A percentile compares a stretch with the other conserved stretches of the same genome.
These are phyloP conservation scores for Chrysoporthe austroafricana DNA, from an alignment of 2,329 filamentous ascomycete genomes.

Conservation along the genomic window DNA sequence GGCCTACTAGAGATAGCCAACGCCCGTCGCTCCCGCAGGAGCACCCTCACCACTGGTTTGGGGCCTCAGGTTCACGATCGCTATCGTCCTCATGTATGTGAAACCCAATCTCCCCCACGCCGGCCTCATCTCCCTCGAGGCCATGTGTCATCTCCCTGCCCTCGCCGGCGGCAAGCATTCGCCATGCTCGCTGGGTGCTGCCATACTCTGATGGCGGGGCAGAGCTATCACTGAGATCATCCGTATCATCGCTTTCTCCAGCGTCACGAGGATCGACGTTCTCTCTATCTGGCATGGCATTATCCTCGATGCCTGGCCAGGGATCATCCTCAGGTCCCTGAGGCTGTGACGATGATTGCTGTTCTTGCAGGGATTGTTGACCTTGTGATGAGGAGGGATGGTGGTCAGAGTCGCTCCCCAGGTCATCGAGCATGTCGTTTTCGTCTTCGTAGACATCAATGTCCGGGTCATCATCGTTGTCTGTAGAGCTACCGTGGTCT, in stretches of 20 bases:
- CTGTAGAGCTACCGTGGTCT: constrained; percentile 35
- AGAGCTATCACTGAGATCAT: constrained; percentile 45
- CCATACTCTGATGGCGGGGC: constrained; percentile 62
- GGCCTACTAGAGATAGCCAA: not conserved
- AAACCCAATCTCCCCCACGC: constrained; percentile 20
- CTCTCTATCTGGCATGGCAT: constrained; percentile 50
- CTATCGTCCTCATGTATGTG: constrained; percentile 27
- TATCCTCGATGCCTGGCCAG: constrained; percentile 61
- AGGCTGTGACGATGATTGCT: constrained; percentile 29
- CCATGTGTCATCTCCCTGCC: constrained; percentile 25
- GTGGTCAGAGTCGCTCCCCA: constrained; percentile 38
- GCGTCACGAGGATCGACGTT: constrained; percentile 50
- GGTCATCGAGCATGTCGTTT: constrained; percentile 31
- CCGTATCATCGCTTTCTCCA: constrained; percentile 36
- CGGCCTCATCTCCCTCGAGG: constrained; percentile 24
- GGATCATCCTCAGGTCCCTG: constrained; percentile 56
- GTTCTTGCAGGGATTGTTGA: constrained; percentile 35
- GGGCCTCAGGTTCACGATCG: constrained; percentile 5
- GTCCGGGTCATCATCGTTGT: constrained; percentile 23
- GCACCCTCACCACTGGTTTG: not conserved
- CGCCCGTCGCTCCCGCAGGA: not conserved
- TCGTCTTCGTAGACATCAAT: constrained; percentile 39
- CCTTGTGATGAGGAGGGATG: constrained; percentile 26
- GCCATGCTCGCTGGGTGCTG: constrained; percentile 52
- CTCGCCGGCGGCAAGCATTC: constrained; percentile 30